Base-by-base conservation (phyloP, 2,329 filamentous ascomycete genomes). In the Hypoxylon sp. region DNA sequence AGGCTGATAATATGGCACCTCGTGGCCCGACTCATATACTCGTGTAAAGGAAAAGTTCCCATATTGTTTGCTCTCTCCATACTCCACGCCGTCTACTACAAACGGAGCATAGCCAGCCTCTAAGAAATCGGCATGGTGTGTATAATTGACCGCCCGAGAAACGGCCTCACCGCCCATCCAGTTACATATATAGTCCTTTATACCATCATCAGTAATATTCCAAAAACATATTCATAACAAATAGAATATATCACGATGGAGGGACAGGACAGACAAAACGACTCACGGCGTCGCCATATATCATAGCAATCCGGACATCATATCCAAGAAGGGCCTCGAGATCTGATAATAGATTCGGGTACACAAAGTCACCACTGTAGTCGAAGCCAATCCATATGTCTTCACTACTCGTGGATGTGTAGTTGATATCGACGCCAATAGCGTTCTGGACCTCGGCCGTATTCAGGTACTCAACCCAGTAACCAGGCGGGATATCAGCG, bases 81-180 rank as follows among this genome's bases (percentile, higher is more conserved):
- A 87, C 79, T 91, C 91, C 5, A 86, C 84, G 26, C 84, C 85
- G 75, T 93, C 92, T 44, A 92, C 88, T 11, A 89, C 82, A 68
- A 96, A 89, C 13, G 91, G 88, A 0, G 88, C 87, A 76, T 96
- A 96, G 0, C 92, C 92, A 0, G 93, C 90, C 0, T 81, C 78
- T 1, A 84, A 81, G 76, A 95, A 96, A 29, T 81, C 79, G 1
- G 80, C 78, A 0, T 83, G 79, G 70, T 91, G 89, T 17, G 79
- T 73, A 14, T 84, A 81, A 44, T 88, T 84, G 0, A 94, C 81
- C 5, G 85, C 84, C 3, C 93, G 83, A 2, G 90, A 92, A 46
- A 93, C 84, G 1, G 90, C 89, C 79, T 96, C 87, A 37, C 92
- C 93, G n/a, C 93, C 93, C 70, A 91, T 82, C 88, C 91, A 90